phyloP scores from a whole-genome alignment of 306 rosid genomes.

The Inga leiocalycina region DNA sequence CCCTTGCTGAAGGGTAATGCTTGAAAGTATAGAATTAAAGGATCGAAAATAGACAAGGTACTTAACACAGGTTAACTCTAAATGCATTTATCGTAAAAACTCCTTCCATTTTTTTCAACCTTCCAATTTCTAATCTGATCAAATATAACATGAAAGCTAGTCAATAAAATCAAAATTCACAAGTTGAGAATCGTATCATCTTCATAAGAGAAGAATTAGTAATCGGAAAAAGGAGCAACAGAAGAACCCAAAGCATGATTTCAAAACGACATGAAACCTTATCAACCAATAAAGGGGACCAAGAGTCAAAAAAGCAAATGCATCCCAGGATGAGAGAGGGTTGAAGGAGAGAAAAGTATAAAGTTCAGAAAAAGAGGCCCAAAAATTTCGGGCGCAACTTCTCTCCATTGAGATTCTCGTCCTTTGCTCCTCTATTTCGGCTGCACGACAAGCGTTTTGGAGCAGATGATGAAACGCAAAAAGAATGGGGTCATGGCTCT shows the following conservation, averaged over 20 bases:
- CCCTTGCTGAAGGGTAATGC: slow-evolving; percentile 9
- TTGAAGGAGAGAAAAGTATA: not conserved
- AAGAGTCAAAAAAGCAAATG: not conserved
- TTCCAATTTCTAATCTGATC: not conserved
- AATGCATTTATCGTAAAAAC: not conserved
- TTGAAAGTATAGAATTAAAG: slow-evolving; percentile 2
- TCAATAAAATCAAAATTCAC: not conserved
- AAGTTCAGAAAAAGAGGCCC: not conserved
- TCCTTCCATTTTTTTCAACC: not conserved
- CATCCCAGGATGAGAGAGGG: not conserved
- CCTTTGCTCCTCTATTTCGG: too few relatives aligned
- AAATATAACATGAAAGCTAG: not conserved
- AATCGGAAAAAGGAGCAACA: not conserved
- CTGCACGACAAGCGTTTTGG: too few relatives aligned
- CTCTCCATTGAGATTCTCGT: too few relatives aligned
- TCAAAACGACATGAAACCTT: not conserved
- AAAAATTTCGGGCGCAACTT: too few relatives aligned
- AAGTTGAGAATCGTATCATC: not conserved
- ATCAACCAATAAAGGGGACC: not conserved
- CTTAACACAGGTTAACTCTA: not conserved
- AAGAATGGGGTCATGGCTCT: too few relatives aligned
- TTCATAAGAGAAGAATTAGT: not conserved
- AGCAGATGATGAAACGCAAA: too few relatives aligned
- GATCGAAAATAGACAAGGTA: not conserved
- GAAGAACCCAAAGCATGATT: not conserved